Percentiles rank a stretch among this genome's conserved stretches.
Evolutionary conservation across 768 basidiomycete species (phyloP).

Genomic region (Naganishia onofrii): DNA sequence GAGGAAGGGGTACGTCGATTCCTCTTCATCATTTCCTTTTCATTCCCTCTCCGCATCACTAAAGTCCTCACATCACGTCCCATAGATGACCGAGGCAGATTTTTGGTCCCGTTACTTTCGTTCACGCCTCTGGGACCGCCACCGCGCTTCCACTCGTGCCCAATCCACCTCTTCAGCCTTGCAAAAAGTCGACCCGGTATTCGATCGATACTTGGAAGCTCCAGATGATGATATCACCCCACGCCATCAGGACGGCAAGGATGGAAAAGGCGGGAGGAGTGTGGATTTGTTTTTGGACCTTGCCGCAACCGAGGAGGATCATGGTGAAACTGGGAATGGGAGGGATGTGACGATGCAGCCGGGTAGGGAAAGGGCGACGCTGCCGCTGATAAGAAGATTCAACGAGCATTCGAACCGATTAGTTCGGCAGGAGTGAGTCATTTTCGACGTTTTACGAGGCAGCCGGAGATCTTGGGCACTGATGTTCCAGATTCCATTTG

Average conservation of each 20-base stretch:
- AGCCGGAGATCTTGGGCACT: constrained; percentile 55
- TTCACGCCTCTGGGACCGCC: constrained; percentile 89
- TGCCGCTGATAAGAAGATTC: constrained; percentile 93
- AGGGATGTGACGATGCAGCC: constrained; percentile 94
- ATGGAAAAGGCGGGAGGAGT: constrained; percentile 62
- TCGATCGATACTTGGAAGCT: constrained; percentile 92
- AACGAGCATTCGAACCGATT: constrained; percentile 84
- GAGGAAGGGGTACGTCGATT: constrained; percentile 60
- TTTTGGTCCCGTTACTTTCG: constrained; percentile 98
- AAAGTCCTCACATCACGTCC: not conserved
- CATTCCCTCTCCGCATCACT: constrained; percentile 19
- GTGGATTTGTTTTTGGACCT: constrained; percentile 80
- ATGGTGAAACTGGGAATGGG: constrained; percentile 82
- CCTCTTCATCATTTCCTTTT: constrained; percentile 35
- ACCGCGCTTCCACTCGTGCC: constrained; percentile 80
- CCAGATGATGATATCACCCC: constrained; percentile 91
- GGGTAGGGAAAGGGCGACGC: constrained; percentile 76
- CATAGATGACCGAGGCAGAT: constrained; percentile 77
- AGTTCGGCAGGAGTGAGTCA: constrained; percentile 25
- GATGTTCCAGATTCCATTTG: not conserved
- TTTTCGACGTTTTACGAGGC: constrained; percentile 54
- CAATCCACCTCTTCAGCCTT: constrained; percentile 70
- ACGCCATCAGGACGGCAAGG: constrained; percentile 63
- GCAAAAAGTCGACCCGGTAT: constrained; percentile 66
- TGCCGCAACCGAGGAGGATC: constrained; percentile 84